These are phyloP conservation scores for Gracilariopsis chorda DNA, from an alignment of 23 red algal genomes.

Conservation along the genomic window DNA sequence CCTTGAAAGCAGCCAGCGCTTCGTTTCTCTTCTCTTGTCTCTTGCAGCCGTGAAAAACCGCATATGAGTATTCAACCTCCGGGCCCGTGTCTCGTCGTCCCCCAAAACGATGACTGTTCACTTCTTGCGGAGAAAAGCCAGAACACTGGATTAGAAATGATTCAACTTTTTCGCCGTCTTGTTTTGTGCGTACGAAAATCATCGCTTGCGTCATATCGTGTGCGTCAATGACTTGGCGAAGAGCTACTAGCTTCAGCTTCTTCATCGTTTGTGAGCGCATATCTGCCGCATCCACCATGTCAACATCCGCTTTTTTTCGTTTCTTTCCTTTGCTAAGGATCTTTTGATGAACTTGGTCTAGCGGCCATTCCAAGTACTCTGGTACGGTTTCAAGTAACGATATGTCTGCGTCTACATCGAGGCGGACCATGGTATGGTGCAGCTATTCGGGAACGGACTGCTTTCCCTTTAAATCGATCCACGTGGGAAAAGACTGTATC, in stretches of 20 bases:
- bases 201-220: slow-evolving; percentile 72
- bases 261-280: slow-evolving; percentile 52
- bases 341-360: slow-evolving; percentile 30
- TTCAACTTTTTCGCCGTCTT: slow-evolving; percentile 61
- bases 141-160: slow-evolving; percentile 31
- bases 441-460: slow-evolving; percentile 62
- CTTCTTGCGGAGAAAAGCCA: neutral
- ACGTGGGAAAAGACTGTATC: slow-evolving; percentile 63
- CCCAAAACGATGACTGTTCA: neutral
- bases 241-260: slow-evolving; percentile 50
- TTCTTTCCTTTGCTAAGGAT: neutral
- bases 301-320: neutral
- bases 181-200: slow-evolving; percentile 75
- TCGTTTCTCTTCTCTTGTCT: slow-evolving; percentile 38
- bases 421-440: slow-evolving; percentile 56
- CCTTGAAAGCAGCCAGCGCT: slow-evolving; percentile 57
- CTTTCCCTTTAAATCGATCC: slow-evolving; percentile 71
- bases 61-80: slow-evolving; percentile 49
- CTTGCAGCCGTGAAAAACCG: slow-evolving; percentile 59
- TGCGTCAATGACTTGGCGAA: slow-evolving; percentile 34
- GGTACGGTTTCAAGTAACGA: neutral
- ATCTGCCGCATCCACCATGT: slow-evolving; percentile 12
- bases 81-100: slow-evolving; percentile 4
- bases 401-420: slow-evolving; percentile 29
- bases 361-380: neutral